Conservation (phyloP, 768 basidiomycete genomes). For the Suillus placidus region DNA sequence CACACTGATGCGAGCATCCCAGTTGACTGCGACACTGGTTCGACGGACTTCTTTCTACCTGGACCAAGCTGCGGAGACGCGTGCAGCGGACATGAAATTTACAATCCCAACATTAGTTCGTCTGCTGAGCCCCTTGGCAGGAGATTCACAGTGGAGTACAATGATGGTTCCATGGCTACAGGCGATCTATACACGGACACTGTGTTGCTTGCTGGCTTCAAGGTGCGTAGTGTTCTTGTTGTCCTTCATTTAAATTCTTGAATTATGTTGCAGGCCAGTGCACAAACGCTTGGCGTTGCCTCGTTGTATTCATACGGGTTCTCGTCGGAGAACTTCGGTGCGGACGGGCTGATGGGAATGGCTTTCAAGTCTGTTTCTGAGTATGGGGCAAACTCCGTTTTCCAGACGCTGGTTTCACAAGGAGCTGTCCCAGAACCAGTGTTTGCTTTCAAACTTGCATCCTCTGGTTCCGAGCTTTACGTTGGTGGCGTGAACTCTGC, state of each 20-base stretch:
- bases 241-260: conserved; percentile 9
- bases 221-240: conserved; percentile 20
- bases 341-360: conserved; percentile 46
- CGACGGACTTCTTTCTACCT: conserved; percentile 38
- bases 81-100: conserved; percentile 39
- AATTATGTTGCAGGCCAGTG: conserved; percentile 24
- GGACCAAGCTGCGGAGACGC: conserved; percentile 25
- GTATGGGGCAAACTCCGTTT: conserved; percentile 38
- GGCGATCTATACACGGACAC: conserved; percentile 44
- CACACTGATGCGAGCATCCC: background rate
- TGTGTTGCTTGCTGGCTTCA: conserved; percentile 40
- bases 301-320: conserved; percentile 21
- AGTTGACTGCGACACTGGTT: conserved; percentile 41
- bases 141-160: conserved; percentile 42
- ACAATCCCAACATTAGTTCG: conserved; percentile 37
- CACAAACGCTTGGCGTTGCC: conserved; percentile 28
- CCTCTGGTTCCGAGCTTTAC: conserved; percentile 37
- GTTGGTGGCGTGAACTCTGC: conserved; percentile 45
- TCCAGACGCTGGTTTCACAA: conserved; percentile 47
- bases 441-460: conserved; percentile 45
- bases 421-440: conserved; percentile 33
- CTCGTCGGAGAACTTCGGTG: conserved; percentile 15
- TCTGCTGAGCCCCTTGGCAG: conserved; percentile 27
- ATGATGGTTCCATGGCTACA: conserved; percentile 43
- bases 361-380: conserved; percentile 42